Evolutionary conservation across 805 yeast genomes (phyloP), one percentile per base, ranked within the genome.

Genomic region (Babjeviella inositovora): DNA sequence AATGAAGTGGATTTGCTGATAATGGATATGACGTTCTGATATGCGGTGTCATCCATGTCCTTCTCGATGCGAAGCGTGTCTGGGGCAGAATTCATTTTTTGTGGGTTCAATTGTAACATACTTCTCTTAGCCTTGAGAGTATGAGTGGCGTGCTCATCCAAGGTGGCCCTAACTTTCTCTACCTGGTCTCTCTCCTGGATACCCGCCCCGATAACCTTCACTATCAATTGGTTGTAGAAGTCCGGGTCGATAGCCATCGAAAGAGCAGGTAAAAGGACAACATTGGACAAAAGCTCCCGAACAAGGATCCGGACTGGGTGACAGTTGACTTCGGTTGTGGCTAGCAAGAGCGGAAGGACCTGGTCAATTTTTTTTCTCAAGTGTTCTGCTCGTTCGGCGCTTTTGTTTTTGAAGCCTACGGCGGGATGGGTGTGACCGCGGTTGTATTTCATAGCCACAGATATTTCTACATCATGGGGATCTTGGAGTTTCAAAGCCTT

Each of bases 101-200:
- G 35, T 15, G 28, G 28, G 11, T 14, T 9, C 25, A 20, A 7
- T 26, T 20, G 7, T 13, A 14, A 23, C 17, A 12, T 5, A n/a
- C 14, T 23, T 21, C 11, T 11, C 25, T 22, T 11, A n/a, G n/a
- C n/a, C n/a, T n/a, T n/a, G n/a, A n/a, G n/a, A n/a, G n/a, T 16
- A 16, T 13, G 11, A 16, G 38, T 32, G 13, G 76, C 57, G 35
- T 82, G 90, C 30, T 67, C 62, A 30, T 72, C 74, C 17, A 84
- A 48, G 1, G 80, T 77, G 12, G 62, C 67, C 29, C 93, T 50
- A 12, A 85, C 57, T 32, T 70, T 63, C 28, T 72, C 65, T 1
- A 84, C 92, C 36, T 79, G 81, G 17, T 63, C 63, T 26, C 84
- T 53, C 36, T 81, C 92, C 31, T 70, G 70, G 39, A 85, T 51